These are phyloP conservation scores for Biscogniauxia sp. DNA, from an alignment of 2,329 filamentous ascomycete species.

Conservation along the genomic window DNA sequence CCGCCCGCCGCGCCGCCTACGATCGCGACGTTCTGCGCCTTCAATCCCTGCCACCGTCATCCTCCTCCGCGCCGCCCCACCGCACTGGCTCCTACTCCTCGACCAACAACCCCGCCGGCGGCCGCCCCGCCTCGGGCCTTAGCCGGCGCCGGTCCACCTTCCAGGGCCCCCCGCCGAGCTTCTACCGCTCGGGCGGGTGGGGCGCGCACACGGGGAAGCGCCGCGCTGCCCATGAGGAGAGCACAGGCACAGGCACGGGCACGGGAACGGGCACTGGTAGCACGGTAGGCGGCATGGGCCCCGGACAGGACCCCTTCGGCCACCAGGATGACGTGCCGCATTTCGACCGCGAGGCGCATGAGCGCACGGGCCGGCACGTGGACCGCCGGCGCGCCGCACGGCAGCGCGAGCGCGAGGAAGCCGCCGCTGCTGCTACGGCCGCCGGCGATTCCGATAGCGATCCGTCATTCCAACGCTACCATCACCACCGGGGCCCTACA, in stretches of 20 bases:
- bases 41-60: conserved; percentile 30
- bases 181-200: conserved; percentile 81
- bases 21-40: conserved; percentile 65
- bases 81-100: conserved; percentile 54
- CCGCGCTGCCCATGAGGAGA: conserved; percentile 48
- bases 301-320: conserved; percentile 50
- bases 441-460: too few species aligned
- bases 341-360: conserved; percentile 74
- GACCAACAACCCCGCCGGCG: conserved; percentile 59
- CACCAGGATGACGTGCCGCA: conserved; percentile 57
- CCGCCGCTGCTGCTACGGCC: conserved; percentile 25
- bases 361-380: conserved; percentile 67
- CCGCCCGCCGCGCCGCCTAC: conserved; percentile 74
- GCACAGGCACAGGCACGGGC: conserved; percentile 24
- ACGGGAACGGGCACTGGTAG: conserved; percentile 12
- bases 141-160: conserved; percentile 74
- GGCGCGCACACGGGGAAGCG: conserved; percentile 62
- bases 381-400: conserved; percentile 47
- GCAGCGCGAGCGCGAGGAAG: conserved; percentile 34
- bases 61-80: conserved; percentile 30
- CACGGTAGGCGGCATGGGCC: conserved; percentile 52
- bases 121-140: conserved; percentile 76
- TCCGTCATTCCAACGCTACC: too few species aligned
- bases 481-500: conserved; percentile 29
- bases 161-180: conserved; percentile 82